Evolutionary conservation across 352 stramenopile genomes (phyloP), one percentile per base, ranked within the genome.

Genomic region (Phytophthora nicotianae): DNA sequence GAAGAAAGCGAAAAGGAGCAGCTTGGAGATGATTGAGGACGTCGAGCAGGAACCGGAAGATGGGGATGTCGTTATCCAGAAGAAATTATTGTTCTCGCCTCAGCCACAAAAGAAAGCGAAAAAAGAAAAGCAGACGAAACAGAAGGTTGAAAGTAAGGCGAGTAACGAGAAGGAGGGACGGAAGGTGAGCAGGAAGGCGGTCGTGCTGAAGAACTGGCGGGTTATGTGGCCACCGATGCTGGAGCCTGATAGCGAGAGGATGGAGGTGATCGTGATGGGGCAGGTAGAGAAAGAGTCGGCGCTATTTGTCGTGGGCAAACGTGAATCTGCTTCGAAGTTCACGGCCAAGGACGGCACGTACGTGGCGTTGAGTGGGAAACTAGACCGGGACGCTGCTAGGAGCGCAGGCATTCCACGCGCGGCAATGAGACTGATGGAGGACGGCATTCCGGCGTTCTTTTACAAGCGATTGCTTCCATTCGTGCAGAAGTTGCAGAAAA

Each of bases 381-480:
- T 89, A 4, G 70, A 86, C 27, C 73, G 74, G 29, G 65, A 82
- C 8, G 51, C 58, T 2, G 75, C 77, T 0, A 67, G 52, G 20
- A 49, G 62, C 21, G 62, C 42, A 14, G 71, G 73, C 1, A 64
- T 89, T 10, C 81, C 83, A 26, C 38, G 59, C 0, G 48, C 56
- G 4, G 71, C 80, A 35, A 70, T 86, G 52, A 76, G 86, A 40
- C 40, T 89, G 16, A 62, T 92, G 61, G 35, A 72, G 5, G 73
- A 83, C 1, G 83, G 83, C 1, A 70, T 92, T n/a, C 83, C 83
- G 16, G 50, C 68, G 11, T 74, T 76, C 20, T 91, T 77, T 62
- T 61, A 59, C 35, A 69, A 62, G n/a, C 47, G 33, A 13, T 51
- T 81, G 5, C 48, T 69, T 2, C 65, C 62, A 9, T 76, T 76